Percentiles rank a stretch among this genome's conserved stretches.
phyloP scores from a whole-genome alignment of 805 yeast species.

The Lipomyces orientalis region DNA sequence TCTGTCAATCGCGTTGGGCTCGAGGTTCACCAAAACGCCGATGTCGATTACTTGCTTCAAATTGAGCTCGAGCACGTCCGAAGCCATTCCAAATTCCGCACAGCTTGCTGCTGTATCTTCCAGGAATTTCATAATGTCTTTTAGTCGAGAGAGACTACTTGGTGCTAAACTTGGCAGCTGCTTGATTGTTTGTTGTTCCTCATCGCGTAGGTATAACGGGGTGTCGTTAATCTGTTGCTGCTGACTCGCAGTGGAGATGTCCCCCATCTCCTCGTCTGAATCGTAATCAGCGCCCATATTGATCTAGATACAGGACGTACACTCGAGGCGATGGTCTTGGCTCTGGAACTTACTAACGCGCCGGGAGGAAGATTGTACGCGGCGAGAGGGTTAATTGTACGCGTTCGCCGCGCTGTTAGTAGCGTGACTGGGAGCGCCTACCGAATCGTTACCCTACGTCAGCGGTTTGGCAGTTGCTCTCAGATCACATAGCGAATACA shows the following conservation, averaged over 20 bases:
- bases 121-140: background rate
- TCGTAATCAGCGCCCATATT: constrained; percentile 52
- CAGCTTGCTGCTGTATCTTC: constrained; percentile 2
- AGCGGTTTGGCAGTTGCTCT: too few species aligned
- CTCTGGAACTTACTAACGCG: too few species aligned
- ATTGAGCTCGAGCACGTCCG: constrained; percentile 10
- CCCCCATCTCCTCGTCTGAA: constrained; percentile 38
- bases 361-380: too few species aligned
- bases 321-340: too few species aligned
- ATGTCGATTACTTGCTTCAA: constrained; percentile 8
- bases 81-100: constrained; percentile 8
- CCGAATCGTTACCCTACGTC: too few species aligned
- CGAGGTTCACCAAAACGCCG: background rate
- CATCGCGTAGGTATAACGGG: constrained; percentile 8
- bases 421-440: too few species aligned
- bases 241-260: background rate
- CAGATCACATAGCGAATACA: too few species aligned
- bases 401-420: too few species aligned
- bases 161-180: background rate
- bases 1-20: background rate
- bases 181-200: background rate
- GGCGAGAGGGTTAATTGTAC: too few species aligned
- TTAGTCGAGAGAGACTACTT: background rate
- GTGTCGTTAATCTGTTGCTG: constrained; percentile 3
- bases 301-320: background rate